Base-by-base conservation (phyloP, 805 yeast genomes). In the Starmerella apis region DNA sequence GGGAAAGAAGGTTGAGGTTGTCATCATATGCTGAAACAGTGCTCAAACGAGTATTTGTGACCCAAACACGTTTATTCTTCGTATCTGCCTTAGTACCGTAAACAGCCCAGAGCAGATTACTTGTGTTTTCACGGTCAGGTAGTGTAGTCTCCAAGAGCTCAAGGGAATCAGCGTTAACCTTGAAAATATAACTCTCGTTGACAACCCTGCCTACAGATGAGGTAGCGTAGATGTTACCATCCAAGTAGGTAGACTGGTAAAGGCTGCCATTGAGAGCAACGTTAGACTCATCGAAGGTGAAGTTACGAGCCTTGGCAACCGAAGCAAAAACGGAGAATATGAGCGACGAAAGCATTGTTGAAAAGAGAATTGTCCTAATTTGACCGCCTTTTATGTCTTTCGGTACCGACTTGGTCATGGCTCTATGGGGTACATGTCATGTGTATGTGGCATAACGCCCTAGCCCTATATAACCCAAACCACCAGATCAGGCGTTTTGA, bases 11-110 rank as follows among this genome's bases (percentile, higher is more conserved):
- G 20, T 18, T 18, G 4, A 47, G 41, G 48, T 45, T 37, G 20
- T 28, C 46, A 16, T 32, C 41, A 46, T 53, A 49, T 41, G 20
- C 42, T 8, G 49, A 14, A 14, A 48, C 53, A 11, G 53, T 47
- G 42, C 43, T 41, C 35, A 46, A 43, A 24, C 56, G 56, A 14
- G 53, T 53, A 41, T 53, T 46, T 23, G 53, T 50, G 8, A 36
- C 42, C 53, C 53, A 53, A 14, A 53, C 38, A 24, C 20, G 47
- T 33, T 25, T 28, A 32, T 42, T 38, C 43, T 31, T 35, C 18
- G 30, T 19, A 22, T 53, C 56, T 18, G 32, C n/a, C 24, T 11
- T 43, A 42, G 50, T 38, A 19, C 56, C 50, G 43, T 50, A 53
- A 13, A 33, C 49, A 36, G 53, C 56, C 32, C 30, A 46, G n/a